These are phyloP conservation scores for Jamesozyma lodderae DNA, from an alignment of 805 yeast genomes.

Conservation along the genomic window DNA sequence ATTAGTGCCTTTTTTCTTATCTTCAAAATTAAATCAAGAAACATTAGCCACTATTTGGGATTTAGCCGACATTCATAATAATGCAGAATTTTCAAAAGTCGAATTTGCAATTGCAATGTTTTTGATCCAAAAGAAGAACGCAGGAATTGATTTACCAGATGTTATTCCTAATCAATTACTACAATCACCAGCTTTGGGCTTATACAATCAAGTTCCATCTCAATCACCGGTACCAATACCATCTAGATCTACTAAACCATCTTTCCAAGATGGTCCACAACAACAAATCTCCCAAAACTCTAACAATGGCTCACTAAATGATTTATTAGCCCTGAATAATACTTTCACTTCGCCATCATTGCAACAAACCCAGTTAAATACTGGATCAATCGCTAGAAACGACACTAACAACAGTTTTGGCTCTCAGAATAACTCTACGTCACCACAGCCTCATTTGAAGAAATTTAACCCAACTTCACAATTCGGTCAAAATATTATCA, in stretches of 20 bases:
- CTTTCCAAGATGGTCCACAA: constrained; percentile 15
- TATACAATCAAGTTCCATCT: constrained; percentile 12
- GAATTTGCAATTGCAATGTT: constrained; percentile 94
- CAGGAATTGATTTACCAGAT: constrained; percentile 72
- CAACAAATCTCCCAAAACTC: constrained; percentile 18
- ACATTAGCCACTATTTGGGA: constrained; percentile 91
- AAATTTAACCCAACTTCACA: constrained; percentile 72
- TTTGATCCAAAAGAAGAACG: constrained; percentile 73
- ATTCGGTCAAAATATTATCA: constrained; percentile 69
- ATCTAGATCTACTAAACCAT: constrained; percentile 33
- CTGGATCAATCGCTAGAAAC: constrained; percentile 5
- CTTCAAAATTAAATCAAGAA: constrained; percentile 79
- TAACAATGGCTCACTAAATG: constrained; percentile 49
- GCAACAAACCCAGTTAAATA: constrained; percentile 7
- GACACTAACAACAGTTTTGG: constrained; percentile 8
- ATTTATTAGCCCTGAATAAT: constrained; percentile 51
- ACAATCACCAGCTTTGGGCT: constrained; percentile 28
- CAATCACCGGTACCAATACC: constrained; percentile 27
- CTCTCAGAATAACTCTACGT: background rate
- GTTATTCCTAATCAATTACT: constrained; percentile 62
- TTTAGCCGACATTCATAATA: constrained; percentile 78
- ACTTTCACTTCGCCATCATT: constrained; percentile 36
- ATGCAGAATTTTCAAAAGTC: constrained; percentile 66
- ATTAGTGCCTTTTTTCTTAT: constrained; percentile 81
- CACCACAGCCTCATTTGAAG: constrained; percentile 26